phyloP scores from a whole-genome alignment of 2,329 filamentous ascomycete genomes.

The Whalleya microplaca region DNA sequence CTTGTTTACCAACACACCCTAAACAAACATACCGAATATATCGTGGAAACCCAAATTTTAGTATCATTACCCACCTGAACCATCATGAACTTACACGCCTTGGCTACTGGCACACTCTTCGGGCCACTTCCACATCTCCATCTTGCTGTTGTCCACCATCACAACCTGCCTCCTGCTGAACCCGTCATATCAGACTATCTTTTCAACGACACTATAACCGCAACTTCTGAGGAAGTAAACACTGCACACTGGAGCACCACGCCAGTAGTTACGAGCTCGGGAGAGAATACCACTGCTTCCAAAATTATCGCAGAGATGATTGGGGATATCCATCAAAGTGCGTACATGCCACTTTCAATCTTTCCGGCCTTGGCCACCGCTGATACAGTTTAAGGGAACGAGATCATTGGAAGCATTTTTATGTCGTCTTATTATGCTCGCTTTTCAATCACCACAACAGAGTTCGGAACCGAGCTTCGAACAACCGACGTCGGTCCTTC shows the following conservation, averaged over 20 bases:
- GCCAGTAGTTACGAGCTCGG: neutral
- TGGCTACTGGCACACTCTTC: slow-evolving; percentile 2
- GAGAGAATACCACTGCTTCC: neutral
- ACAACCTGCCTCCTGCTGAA: neutral
- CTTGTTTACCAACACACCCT: no score
- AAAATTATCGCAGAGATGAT: neutral
- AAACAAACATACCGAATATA: no score
- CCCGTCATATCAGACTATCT: neutral
- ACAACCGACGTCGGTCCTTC: no score
- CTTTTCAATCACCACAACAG: no score
- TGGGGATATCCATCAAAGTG: neutral
- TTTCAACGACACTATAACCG: neutral
- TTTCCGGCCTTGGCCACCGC: no score
- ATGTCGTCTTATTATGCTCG: no score
- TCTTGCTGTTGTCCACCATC: neutral
- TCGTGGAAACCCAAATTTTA: neutral
- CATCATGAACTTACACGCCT: slow-evolving; percentile 3
- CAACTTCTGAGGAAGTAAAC: neutral
- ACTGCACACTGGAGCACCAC: neutral
- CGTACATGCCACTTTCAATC: neutral
- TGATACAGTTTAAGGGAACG: neutral
- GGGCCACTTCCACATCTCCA: neutral
- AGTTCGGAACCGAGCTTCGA: no score
- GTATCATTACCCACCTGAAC: neutral
- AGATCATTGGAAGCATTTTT: neutral